phyloP scores from a whole-genome alignment of 306 rosid genomes.

The Dryas drummondii region DNA sequence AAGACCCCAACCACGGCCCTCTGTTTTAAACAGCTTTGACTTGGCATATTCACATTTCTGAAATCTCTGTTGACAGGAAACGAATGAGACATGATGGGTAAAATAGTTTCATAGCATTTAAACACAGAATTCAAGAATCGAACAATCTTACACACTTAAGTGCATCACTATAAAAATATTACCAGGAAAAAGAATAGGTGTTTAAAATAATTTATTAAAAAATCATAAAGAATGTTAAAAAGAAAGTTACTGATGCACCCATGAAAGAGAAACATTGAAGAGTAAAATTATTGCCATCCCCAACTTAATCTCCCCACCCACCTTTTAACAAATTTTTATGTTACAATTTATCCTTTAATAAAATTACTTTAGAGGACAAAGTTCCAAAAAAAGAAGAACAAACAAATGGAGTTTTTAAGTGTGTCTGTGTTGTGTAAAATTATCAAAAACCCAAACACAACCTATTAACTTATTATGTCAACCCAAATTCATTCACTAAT shows the following conservation, averaged over 20 bases:
- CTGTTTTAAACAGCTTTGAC: conserved; percentile 84
- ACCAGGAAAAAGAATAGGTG: background rate
- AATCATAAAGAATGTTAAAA: background rate
- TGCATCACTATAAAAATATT: background rate
- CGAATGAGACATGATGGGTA: conserved; percentile 15
- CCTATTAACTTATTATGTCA: too few relatives aligned
- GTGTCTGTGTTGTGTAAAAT: too few relatives aligned
- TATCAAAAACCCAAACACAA: too few relatives aligned
- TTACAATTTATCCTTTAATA: background rate
- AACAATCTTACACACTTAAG: background rate
- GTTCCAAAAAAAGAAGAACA: too few relatives aligned
- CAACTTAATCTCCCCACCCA: background rate
- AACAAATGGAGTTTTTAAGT: too few relatives aligned
- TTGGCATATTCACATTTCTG: conserved; percentile 85
- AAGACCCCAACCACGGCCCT: conserved; percentile 96
- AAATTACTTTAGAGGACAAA: too few relatives aligned
- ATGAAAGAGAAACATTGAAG: background rate
- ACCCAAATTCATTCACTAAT: too few relatives aligned
- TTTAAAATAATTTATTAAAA: background rate
- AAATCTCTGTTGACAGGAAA: conserved; percentile 62
- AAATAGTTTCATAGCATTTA: conserved; percentile 22
- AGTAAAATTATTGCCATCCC: background rate
- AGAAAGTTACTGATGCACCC: background rate
- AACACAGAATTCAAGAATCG: conserved; percentile 11
- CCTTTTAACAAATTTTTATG: background rate